Percentiles rank a stretch among this genome's conserved stretches.
Conservation (phyloP, 768 basidiomycete species). For the Lactarius pseudohatsudake region DNA sequence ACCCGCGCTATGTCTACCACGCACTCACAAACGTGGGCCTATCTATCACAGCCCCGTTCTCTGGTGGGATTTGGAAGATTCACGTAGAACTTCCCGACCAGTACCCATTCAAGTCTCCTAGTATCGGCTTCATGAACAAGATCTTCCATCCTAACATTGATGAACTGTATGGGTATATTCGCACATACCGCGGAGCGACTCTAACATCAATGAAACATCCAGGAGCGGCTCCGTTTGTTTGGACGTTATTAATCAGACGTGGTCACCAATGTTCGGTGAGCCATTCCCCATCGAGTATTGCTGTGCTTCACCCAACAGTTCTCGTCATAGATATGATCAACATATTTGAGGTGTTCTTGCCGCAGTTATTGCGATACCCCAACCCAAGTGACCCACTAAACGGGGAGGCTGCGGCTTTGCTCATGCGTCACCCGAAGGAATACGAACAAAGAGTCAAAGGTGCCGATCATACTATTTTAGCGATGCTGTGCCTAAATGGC, state of each 20-base stretch:
- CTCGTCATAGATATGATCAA: constrained; percentile 88
- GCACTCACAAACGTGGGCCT: constrained; percentile 5
- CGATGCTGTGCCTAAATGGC: constrained; percentile 2
- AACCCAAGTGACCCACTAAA: constrained; percentile 98
- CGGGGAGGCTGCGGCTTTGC: constrained; percentile 93
- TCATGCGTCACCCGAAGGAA: constrained; percentile 96
- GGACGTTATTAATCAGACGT: constrained; percentile 98
- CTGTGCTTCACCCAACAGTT: constrained; percentile 2
- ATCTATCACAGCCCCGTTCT: constrained; percentile 74
- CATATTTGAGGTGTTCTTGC: constrained; percentile 97
- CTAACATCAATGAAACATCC: constrained; percentile 27
- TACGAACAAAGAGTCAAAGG: constrained; percentile 95
- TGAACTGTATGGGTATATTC: constrained; percentile 65
- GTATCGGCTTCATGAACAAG: constrained; percentile 99
- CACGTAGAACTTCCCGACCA: constrained; percentile 98
- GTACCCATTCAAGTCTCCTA: constrained; percentile 98
- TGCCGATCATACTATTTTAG: constrained; percentile 36
- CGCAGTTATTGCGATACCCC: constrained; percentile 94
- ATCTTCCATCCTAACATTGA: constrained; percentile 99
- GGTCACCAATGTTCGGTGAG: constrained; percentile 99
- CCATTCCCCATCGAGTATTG: constrained; percentile 19
- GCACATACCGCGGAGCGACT: constrained; percentile 21
- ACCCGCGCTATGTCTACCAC: neutral
- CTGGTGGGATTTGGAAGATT: constrained; percentile 99
- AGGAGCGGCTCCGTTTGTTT: constrained; percentile 98